Base-by-base conservation (phyloP, 257 asterid genomes). In the Dorcoceras hygrometricum region DNA sequence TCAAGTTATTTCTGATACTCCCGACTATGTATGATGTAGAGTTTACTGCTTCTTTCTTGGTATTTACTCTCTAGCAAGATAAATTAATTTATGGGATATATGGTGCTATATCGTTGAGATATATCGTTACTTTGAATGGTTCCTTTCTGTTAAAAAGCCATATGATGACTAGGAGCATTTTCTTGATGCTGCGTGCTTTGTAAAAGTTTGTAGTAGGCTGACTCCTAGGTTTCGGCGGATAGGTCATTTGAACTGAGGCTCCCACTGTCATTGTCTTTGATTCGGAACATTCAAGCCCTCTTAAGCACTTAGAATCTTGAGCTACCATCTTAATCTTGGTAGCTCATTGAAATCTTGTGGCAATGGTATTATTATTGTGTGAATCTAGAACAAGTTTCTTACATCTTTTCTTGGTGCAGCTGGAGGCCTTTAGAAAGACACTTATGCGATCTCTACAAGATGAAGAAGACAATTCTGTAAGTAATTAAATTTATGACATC, bases 371-470 rank as follows among this genome's bases (percentile, higher is more conserved):
- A 57, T 53, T 43, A 46, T 22, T 31, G 27, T 72, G 61, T 61
- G 65, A 51, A 26, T 73, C 39, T 14, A 43, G 56, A 62, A 31
- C 8, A 61, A 29, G 12, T 23, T 57, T 34, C 69, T 77, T 18
- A 79, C 69, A 8, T 69, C 67, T 71, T 71, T 61, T 61, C 67
- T 68, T 5, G 29, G 74, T 84, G 82, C 83, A 90, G 97, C 78
- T 90, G 87, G 96, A 88, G 75, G 84, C 78, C 68, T 90, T 90
- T 71, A 83, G 97, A 72, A 88, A 90, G 87, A 90, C 96, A 7
- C 90, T 90, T 55, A 82, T 90, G 96, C 80, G 83, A 34, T 90
- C 97, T 3, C 97, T 90, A 26, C 88, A 88, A 76, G 97, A 90
- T 9, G 97, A 86, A 23, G 95, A 90, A 19, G 93, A 86, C 46